Evolutionary conservation across 257 asterid genomes (phyloP), one percentile per base, ranked within the genome.

Genomic region (Rauvolfia tetraphylla): DNA sequence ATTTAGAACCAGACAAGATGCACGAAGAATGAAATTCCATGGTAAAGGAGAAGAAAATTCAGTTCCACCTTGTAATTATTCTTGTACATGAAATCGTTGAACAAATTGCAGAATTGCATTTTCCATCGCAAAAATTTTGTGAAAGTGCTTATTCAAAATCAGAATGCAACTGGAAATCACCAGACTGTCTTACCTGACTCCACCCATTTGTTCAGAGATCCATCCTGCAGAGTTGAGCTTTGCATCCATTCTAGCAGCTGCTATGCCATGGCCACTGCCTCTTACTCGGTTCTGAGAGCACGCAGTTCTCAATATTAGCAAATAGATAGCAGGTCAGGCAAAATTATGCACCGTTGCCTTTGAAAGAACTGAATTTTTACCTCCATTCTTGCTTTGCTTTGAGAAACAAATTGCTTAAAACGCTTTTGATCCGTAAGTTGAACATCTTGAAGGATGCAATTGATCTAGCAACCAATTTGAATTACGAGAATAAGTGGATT

Each of bases 381-480:
- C 99, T 95, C 99, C 98, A 95, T 93, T 85, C 95, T 88, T 33
- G 98, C 95, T 90, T 85, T 93, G 96, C 99, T 91, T 81, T 95
- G 99, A 72, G 96, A 88, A 83, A 93, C 99, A 83, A 95, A 95
- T 85, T 93, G 98, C 92, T 90, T 93, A 82, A 95, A 95, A 73
- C 99, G 93, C 87, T 90, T 93, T 85, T 93, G 97, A 86, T 95
- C 97, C 0, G 95, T 91, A 76, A 95, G 87, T 68, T 93, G 89
- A 85, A 95, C 99, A 84, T 95, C 99, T 86, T 90, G 99, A 81
- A 95, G 84, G 79, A 95, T 87, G 78, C 93, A 38, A 79, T 90
- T 95, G 70, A 90, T 90, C 99, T 95, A 85, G 79, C 71, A 77
- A 67, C 79, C 73, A 80, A 72, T 80, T 78, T 70, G 38, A 31